Percentiles rank a stretch among this genome's conserved stretches.
These are phyloP conservation scores for Penicillium steckii DNA, from an alignment of 495 filamentous ascomycete species.

Conservation along the genomic window DNA sequence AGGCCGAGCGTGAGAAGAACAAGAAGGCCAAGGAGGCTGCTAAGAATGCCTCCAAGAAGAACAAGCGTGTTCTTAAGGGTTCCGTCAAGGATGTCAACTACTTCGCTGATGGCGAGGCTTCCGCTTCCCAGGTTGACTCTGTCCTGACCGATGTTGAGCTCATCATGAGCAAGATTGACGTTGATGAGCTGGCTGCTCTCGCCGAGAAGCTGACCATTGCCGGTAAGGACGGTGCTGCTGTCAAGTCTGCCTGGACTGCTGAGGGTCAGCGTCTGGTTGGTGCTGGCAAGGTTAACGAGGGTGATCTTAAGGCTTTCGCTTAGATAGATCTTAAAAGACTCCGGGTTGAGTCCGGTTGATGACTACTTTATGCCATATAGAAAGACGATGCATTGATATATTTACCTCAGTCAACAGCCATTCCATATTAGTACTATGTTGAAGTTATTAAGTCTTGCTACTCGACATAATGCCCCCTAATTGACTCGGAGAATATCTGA, in stretches of 20 bases:
- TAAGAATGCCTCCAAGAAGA: conserved; percentile 99
- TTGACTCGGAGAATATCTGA: no score
- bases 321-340: conserved; percentile 19
- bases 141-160: conserved; percentile 85
- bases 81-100: conserved; percentile 97
- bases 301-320: conserved; percentile 60
- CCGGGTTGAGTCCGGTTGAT: not conserved
- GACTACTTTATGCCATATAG: conserved; percentile 10
- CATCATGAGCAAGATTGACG: conserved; percentile 84
- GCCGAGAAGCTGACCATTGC: conserved; percentile 66
- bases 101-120: conserved; percentile 63
- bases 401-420: not conserved
- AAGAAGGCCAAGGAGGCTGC: conserved; percentile 98
- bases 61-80: conserved; percentile 89
- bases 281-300: conserved; percentile 81
- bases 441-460: no score
- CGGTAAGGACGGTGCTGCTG: conserved; percentile 54
- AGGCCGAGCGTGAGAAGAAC: conserved; percentile 72
- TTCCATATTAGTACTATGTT: not conserved
- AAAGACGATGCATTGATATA: conserved; percentile 4
- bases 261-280: conserved; percentile 72
- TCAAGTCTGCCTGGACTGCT: conserved; percentile 65
- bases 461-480: no score
- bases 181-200: conserved; percentile 80
- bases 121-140: conserved; percentile 70